Percentiles rank a stretch among this genome's conserved stretches.
phyloP scores from a whole-genome alignment of 495 filamentous ascomycete species.

The Trichocladium uniseriatum region DNA sequence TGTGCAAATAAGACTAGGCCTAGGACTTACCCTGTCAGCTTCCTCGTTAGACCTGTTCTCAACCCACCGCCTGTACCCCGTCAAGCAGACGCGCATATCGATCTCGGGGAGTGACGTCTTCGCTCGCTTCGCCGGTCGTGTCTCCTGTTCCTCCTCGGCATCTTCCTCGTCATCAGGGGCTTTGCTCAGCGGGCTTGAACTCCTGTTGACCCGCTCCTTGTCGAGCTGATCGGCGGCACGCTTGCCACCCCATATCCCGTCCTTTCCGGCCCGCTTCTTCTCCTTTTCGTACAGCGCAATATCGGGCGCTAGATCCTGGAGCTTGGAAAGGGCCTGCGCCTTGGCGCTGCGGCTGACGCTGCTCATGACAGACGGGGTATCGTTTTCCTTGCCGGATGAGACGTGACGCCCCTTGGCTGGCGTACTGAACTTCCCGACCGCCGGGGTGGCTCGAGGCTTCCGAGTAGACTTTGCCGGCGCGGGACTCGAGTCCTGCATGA shows the following conservation, averaged over 20 bases:
- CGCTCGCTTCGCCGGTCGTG: slow-evolving; percentile 47
- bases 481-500: slow-evolving; percentile 20
- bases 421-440: slow-evolving; percentile 24
- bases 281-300: slow-evolving; percentile 90
- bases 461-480: slow-evolving; percentile 2
- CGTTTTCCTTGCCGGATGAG: slow-evolving; percentile 66
- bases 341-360: slow-evolving; percentile 81
- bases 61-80: slow-evolving; percentile 72
- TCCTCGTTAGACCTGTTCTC: slow-evolving; percentile 58
- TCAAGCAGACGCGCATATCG: slow-evolving; percentile 63
- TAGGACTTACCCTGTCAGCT: slow-evolving; percentile 59
- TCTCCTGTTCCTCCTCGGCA: slow-evolving; percentile 36
- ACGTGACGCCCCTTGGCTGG: slow-evolving; percentile 36
- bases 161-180: slow-evolving; percentile 45
- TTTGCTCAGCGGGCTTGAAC: slow-evolving; percentile 24
- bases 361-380: slow-evolving; percentile 57
- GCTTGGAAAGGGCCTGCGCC: slow-evolving; percentile 60
- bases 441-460: slow-evolving; percentile 7
- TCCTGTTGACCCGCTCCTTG: slow-evolving; percentile 31
- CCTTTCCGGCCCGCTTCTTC: slow-evolving; percentile 62
- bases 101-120: slow-evolving; percentile 52
- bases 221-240: slow-evolving; percentile 49
- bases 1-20: neutral
- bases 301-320: slow-evolving; percentile 71
- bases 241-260: slow-evolving; percentile 70